Conservation (phyloP, 495 filamentous ascomycete species). For the Xylaria intraflava region DNA sequence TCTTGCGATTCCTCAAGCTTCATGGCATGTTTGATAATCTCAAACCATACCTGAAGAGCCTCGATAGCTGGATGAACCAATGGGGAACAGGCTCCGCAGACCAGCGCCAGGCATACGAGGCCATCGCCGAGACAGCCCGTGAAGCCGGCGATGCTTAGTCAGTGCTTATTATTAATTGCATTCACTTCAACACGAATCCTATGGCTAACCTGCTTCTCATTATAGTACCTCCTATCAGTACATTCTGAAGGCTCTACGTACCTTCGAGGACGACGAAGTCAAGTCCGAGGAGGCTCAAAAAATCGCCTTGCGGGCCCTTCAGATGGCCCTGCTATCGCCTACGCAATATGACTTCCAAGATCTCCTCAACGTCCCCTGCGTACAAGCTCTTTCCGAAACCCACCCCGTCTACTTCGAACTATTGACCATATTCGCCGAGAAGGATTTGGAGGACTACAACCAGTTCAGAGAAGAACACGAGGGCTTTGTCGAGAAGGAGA, state of each 20-base stretch:
- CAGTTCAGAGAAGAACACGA: slow-evolving; percentile 83
- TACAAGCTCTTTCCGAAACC: slow-evolving; percentile 77
- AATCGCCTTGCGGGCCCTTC: slow-evolving; percentile 78
- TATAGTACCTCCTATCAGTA: slow-evolving; percentile 67
- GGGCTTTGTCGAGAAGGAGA: slow-evolving; percentile 68
- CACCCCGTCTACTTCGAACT: slow-evolving; percentile 81
- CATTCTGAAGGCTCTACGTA: slow-evolving; percentile 74
- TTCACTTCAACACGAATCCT: not conserved
- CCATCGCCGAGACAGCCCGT: slow-evolving; percentile 68
- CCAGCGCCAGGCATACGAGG: slow-evolving; percentile 70
- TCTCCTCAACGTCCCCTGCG: slow-evolving; percentile 73
- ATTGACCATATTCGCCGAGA: slow-evolving; percentile 88
- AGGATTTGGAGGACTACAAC: slow-evolving; percentile 88
- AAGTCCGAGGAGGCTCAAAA: slow-evolving; percentile 64
- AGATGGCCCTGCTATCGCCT: slow-evolving; percentile 67
- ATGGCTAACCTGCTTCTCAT: slow-evolving; percentile 13
- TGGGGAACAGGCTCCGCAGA: slow-evolving; percentile 83
- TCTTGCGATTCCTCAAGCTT: slow-evolving; percentile 69
- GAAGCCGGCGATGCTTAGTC: slow-evolving; percentile 70
- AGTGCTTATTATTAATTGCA: slow-evolving; percentile 20
- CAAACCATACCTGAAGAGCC: slow-evolving; percentile 65
- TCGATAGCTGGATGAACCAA: slow-evolving; percentile 71
- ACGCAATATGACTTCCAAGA: slow-evolving; percentile 91
- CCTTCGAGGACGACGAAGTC: slow-evolving; percentile 68
- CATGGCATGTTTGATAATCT: slow-evolving; percentile 71